phyloP scores from a whole-genome alignment of 2,329 filamentous ascomycete species.

The Pseudocercospora cruenta region DNA sequence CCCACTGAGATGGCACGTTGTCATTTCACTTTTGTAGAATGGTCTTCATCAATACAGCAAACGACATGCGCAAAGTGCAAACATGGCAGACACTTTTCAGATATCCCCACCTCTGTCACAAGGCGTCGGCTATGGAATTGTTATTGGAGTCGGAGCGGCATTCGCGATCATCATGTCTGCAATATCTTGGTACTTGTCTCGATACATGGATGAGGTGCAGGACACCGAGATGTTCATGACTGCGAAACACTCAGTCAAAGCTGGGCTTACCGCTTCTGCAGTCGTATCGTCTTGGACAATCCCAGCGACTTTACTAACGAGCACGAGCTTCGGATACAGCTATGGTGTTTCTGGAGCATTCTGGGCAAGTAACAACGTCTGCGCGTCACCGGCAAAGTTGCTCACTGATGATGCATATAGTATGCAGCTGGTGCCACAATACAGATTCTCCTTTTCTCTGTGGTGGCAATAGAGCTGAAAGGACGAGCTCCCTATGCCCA shows the following conservation, averaged over 20 bases:
- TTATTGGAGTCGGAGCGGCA: slow-evolving; percentile 70
- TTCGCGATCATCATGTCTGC: slow-evolving; percentile 64
- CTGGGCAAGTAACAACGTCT: slow-evolving; percentile 8
- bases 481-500: slow-evolving; percentile 83
- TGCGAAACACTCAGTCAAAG: slow-evolving; percentile 82
- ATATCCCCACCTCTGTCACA: slow-evolving; percentile 48
- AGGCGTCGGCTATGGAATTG: slow-evolving; percentile 66
- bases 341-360: slow-evolving; percentile 55
- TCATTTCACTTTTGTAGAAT: no score
- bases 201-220: slow-evolving; percentile 66
- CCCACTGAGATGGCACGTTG: no score
- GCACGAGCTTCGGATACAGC: slow-evolving; percentile 47
- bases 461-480: slow-evolving; percentile 85
- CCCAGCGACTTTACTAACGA: slow-evolving; percentile 41
- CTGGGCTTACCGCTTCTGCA: slow-evolving; percentile 79
- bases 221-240: slow-evolving; percentile 92
- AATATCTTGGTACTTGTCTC: slow-evolving; percentile 34
- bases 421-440: slow-evolving; percentile 41
- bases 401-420: not conserved
- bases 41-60: no score
- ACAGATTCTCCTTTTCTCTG: slow-evolving; percentile 85
- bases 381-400: not conserved
- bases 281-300: slow-evolving; percentile 91
- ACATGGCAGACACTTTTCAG: slow-evolving; percentile 19
- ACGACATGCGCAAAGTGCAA: no score